Percentiles rank a stretch among this genome's conserved stretches.
Evolutionary conservation across 768 basidiomycete species (phyloP).

Genomic region (Galerina sulciceps): DNA sequence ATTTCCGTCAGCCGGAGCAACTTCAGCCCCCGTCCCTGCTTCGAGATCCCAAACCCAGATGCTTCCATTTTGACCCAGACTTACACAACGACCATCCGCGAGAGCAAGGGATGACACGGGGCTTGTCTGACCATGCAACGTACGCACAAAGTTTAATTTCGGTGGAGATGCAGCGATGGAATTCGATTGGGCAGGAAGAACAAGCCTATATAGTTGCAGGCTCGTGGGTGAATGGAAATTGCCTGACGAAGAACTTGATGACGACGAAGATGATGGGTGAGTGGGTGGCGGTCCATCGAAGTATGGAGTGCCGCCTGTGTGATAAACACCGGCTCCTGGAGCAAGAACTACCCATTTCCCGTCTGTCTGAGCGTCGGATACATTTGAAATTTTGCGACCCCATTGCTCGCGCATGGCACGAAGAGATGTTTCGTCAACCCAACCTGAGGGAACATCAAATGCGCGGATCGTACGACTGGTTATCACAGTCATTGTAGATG

Average conservation of each 20-base stretch:
- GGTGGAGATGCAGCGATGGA: constrained; percentile 58
- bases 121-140: constrained; percentile 70
- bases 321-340: constrained; percentile 45
- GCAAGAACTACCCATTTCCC: constrained; percentile 87
- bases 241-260: constrained; percentile 24
- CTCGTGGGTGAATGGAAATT: constrained; percentile 45
- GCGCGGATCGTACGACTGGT: constrained; percentile 69
- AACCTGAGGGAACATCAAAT: constrained; percentile 72
- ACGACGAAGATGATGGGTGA: constrained; percentile 26
- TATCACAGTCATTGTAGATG: constrained; percentile 47
- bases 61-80: constrained; percentile 69
- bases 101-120: constrained; percentile 70
- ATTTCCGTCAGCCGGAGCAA: constrained; percentile 33
- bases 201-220: constrained; percentile 77
- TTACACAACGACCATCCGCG: constrained; percentile 84
- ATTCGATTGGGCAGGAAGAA: constrained; percentile 51
- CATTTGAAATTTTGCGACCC: constrained; percentile 70
- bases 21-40: constrained; percentile 50
- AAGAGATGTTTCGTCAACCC: constrained; percentile 71
- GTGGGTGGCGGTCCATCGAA: constrained; percentile 17
- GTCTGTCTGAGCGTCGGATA: constrained; percentile 81
- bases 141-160: constrained; percentile 73
- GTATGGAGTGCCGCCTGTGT: constrained; percentile 5
- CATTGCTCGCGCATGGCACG: constrained; percentile 73
- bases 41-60: constrained; percentile 92